Evolutionary conservation across 2,329 filamentous ascomycete species (phyloP), one percentile per base, ranked within the genome.

Genomic region (Pestalotiopsis sp.): DNA sequence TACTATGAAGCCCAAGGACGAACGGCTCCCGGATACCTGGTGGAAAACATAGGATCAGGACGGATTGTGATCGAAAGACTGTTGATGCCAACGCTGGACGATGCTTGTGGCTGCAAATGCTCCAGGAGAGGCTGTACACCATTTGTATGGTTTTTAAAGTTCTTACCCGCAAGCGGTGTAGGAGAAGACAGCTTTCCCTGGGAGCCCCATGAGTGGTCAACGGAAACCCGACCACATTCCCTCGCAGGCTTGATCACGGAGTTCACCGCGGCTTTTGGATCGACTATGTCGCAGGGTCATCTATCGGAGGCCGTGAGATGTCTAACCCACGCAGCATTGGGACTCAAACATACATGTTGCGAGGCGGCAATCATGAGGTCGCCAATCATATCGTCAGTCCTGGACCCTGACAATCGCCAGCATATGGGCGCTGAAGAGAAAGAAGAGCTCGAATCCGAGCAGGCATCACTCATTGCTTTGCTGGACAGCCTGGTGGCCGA

Each of bases 301-400:
- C 45, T 52, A n/a, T 52, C 45, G 20, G 45, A 52, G 2, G 45
- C 45, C 5, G 4, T 52, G n/a, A 52, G 45, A 23, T 52, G 45
- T 52, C 20, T 52, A 5, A 52, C 45, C 0, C 45, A 52, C n/a
- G 3, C 45, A 23, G 45, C 45, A 4, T 52, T 52, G 45, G 17
- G 17, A 23, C 17, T 52, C n/a, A 52, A 52, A 4, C 45, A 52
- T 52, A 52, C 45, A n/a, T 52, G 45, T 52, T 52, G 45, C 45
- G 45, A 52, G 6, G 45, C 45, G 4, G n/a, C 1, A 52, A 1
- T 23, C 17, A 52, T 52, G 45, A 52, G 45, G 17, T 52, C n/a
- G 6, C 17, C n/a, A 11, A 1, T n/a, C n/a, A 9, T 11, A 2
- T 6, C 6, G 1, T 52, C 6, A 9, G 1, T 4, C n/a, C 17